Evolutionary conservation across 345 rosid species (phyloP).

Genomic region (Gossypium longicalyx): DNA sequence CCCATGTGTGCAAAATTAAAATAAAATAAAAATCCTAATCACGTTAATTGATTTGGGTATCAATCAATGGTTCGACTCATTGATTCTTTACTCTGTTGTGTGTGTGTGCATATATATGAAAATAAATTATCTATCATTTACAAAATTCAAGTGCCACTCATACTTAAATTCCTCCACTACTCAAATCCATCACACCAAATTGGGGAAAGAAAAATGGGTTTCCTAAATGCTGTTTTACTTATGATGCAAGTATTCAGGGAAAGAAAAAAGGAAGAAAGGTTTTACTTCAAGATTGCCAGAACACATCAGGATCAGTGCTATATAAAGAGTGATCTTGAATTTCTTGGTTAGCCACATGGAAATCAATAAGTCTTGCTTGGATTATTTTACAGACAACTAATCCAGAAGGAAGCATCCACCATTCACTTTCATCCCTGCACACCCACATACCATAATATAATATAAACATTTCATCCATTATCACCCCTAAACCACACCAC

Average conservation of each 20-base stretch:
- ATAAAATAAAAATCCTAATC: too few relatives aligned
- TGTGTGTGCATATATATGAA: too few relatives aligned
- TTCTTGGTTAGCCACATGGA: slow-evolving; percentile 85
- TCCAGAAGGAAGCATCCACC: slow-evolving; percentile 94
- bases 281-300: slow-evolving; percentile 74
- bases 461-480: not conserved
- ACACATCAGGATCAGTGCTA: slow-evolving; percentile 62
- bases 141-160: not conserved
- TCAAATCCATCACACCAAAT: not conserved
- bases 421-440: slow-evolving; percentile 90
- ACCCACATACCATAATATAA: not conserved
- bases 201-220: not conserved
- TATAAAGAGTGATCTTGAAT: slow-evolving; percentile 86
- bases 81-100: too few relatives aligned
- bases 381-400: slow-evolving; percentile 64
- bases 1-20: too few relatives aligned
- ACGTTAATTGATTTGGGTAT: too few relatives aligned
- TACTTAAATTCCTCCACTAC: not conserved
- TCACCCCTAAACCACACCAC: not conserved
- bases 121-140: not conserved
- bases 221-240: not conserved
- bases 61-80: too few relatives aligned
- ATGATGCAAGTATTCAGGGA: not conserved
- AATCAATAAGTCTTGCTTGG: slow-evolving; percentile 68
- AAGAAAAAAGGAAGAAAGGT: not conserved